Base-by-base conservation (phyloP, 805 yeast species). In the Teunomyces barrocoloradensis region DNA sequence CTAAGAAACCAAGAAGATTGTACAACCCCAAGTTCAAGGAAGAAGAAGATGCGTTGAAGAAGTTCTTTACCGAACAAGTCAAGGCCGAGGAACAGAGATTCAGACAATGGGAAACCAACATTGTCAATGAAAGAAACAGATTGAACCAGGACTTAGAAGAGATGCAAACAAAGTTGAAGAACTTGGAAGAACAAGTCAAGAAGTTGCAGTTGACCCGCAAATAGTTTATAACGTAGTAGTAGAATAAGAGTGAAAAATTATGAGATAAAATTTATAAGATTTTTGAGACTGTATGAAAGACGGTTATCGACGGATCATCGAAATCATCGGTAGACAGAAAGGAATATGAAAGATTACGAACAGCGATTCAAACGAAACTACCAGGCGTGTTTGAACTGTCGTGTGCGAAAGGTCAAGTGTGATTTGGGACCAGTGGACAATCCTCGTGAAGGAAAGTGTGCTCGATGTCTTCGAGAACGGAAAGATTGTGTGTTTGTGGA, bases 81-180 rank as follows among this genome's bases (percentile, higher is more conserved):
- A 91, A 92, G 73, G 87, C 87, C 42, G 99, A 94, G 73, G 99
- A 94, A 63, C 95, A 89, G 61, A 81, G 99, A 64, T 94, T 94
- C 70, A 88, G 95, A 76, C 96, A 92, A 75, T 94, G 99, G 99
- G 97, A 91, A 73, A 88, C 90, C 59, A 92, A 94, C 65, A 89
- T 94, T 58, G 94, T 90, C 56, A 89, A 89, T 58, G 97, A 94
- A 74, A 87, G 96, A 73, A 88, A 90, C 69, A 82, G 96, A 67
- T 79, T 94, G 65, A 94, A 94, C 72, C 87, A 86, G 68, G 99
- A 94, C 69, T 79, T 94, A 60, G 97, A 92, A 60, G 89, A 87
- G 57, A 81, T 91, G 71, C 96, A 90, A 68, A 69, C 79, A 49
- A 84, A 86, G 65, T 81, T 85, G 60, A 86, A 85, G 65, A 69